phyloP scores from a whole-genome alignment of 75 land plant genomes.

The Sequoiadendron giganteum region DNA sequence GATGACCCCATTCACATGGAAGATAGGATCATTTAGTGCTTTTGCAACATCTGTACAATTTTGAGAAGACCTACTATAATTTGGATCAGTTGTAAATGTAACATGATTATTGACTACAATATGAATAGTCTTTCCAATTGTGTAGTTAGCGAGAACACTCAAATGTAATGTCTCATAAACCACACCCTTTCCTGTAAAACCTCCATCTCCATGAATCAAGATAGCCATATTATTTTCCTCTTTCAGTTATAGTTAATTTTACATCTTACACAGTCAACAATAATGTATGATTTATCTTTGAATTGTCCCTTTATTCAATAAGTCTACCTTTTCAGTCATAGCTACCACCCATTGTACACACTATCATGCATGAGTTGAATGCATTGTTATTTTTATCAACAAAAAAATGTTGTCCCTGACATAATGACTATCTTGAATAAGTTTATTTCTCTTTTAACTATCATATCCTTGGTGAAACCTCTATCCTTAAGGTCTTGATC shows the following conservation, averaged over 20 bases:
- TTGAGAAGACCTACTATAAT: slow-evolving; percentile 80
- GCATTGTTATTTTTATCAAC: too few relatives aligned
- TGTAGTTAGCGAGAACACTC: slow-evolving; percentile 91
- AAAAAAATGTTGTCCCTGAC: too few relatives aligned
- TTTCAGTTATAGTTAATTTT: slow-evolving; percentile 38
- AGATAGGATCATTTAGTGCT: slow-evolving; percentile 87
- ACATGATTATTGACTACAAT: slow-evolving; percentile 97
- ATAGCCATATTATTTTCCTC: slow-evolving; percentile 75
- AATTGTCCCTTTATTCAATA: too few relatives aligned
- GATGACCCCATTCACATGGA: slow-evolving; percentile 66
- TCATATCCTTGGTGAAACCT: too few relatives aligned
- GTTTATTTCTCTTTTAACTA: too few relatives aligned
- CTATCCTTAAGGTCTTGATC: too few relatives aligned
- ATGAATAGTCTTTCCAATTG: slow-evolving; percentile 94
- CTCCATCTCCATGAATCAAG: slow-evolving; percentile 95
- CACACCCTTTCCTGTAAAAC: slow-evolving; percentile 96
- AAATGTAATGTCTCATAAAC: slow-evolving; percentile 95
- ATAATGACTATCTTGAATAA: too few relatives aligned
- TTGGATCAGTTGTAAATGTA: slow-evolving; percentile 96
- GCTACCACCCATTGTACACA: too few relatives aligned
- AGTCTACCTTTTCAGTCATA: too few relatives aligned
- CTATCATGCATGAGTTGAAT: too few relatives aligned
- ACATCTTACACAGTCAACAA: too few relatives aligned
- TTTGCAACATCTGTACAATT: slow-evolving; percentile 99
- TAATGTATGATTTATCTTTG: too few relatives aligned